phyloP scores from a whole-genome alignment of 306 rosid species.

The Gillenia trifoliata region DNA sequence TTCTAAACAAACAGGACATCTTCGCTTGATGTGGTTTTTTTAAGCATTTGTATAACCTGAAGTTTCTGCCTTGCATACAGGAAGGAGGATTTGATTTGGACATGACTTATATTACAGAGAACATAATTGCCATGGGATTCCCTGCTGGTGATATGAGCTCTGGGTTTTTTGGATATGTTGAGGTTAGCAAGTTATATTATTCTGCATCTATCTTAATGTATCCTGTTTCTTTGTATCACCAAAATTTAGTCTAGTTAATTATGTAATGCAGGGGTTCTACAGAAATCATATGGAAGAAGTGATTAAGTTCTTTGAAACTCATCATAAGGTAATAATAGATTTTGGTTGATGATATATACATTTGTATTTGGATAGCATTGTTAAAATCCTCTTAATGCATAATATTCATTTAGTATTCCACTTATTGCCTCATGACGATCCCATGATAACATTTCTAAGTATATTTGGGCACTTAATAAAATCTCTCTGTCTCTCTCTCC shows the following conservation, averaged over 20 bases:
- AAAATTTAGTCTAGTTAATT: constrained; percentile 13
- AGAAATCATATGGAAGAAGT: constrained; percentile 99
- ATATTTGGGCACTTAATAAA: not conserved
- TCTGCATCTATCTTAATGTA: constrained; percentile 16
- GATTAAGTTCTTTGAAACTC: constrained; percentile 93
- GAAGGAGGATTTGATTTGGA: constrained; percentile 98
- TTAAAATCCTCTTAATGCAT: not conserved
- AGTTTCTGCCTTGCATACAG: constrained; percentile 32
- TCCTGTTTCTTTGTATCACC: constrained; percentile 2
- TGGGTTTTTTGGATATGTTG: constrained; percentile 96
- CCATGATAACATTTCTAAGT: not conserved
- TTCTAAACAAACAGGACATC: not conserved
- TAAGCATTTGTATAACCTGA: constrained; percentile 13
- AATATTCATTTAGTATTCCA: not conserved
- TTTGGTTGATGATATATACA: not conserved
- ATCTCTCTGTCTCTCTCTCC: not conserved
- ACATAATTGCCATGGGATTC: constrained; percentile 97
- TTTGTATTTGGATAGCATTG: not conserved
- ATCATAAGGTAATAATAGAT: constrained; percentile 62
- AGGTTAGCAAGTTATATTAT: constrained; percentile 45
- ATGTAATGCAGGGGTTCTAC: constrained; percentile 80
- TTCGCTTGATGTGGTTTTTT: constrained; percentile 3
- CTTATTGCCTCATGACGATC: not conserved
- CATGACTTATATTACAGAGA: constrained; percentile 97
- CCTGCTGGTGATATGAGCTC: constrained; percentile 99